These are phyloP conservation scores for Rhododendron williamsianum DNA, from an alignment of 148 eudicot species.

Conservation along the genomic window DNA sequence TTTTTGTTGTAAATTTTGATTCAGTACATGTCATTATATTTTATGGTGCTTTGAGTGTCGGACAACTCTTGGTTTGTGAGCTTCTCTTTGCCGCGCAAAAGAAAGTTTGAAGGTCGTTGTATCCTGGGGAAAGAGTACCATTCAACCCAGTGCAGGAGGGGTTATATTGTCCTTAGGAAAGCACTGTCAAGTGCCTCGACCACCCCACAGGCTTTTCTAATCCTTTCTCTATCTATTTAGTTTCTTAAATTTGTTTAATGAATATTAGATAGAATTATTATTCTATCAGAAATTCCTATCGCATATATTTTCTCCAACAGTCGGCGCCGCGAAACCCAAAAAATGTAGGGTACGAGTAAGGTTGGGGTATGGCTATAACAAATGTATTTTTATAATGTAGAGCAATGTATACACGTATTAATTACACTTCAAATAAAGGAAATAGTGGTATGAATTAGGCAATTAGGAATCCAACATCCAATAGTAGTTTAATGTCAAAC, in stretches of 20 bases:
- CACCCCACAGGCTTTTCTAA: background rate
- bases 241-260: background rate
- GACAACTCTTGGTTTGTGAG: background rate
- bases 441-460: no score
- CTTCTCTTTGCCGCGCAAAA: background rate
- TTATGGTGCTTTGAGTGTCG: background rate
- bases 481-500: no score
- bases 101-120: background rate
- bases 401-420: no score
- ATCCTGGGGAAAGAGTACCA: background rate
- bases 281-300: background rate
- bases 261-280: background rate
- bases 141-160: background rate
- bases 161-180: background rate
- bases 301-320: background rate
- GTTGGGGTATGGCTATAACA: no score
- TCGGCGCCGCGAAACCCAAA: no score
- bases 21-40: background rate
- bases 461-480: no score
- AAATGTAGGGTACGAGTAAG: no score
- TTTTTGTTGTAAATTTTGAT: background rate
- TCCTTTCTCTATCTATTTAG: background rate
- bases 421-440: no score
- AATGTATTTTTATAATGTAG: no score
- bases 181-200: background rate